A percentile compares a stretch with the other conserved stretches of the same genome.
Evolutionary conservation across 2,329 filamentous ascomycete species (phyloP).

Genomic region (Trichophyton simii): DNA sequence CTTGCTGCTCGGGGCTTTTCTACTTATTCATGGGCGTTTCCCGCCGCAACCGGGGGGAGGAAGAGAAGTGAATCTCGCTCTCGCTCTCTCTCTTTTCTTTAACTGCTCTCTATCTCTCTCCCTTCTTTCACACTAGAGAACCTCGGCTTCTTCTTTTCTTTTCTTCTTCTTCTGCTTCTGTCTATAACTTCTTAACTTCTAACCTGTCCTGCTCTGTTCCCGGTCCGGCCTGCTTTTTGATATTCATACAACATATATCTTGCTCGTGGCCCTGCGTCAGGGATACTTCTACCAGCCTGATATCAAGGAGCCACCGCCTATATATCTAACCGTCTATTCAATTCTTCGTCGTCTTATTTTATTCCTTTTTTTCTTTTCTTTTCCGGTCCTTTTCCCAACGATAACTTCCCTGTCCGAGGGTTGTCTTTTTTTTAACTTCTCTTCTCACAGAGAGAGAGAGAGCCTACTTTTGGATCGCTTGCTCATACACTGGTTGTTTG

Average conservation of each 20-base stretch:
- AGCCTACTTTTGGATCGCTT: conserved; percentile 3
- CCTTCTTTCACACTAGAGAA: background rate
- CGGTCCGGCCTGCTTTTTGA: background rate
- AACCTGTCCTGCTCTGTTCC: background rate
- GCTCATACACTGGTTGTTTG: conserved; percentile 3
- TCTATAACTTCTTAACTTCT: background rate
- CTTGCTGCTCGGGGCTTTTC: background rate
- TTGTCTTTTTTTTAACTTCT: background rate
- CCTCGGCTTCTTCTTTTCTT: background rate
- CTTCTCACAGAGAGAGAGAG: background rate
- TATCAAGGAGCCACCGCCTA: background rate
- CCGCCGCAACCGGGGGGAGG: background rate
- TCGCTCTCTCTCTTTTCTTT: background rate
- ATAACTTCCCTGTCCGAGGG: background rate
- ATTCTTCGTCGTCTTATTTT: no score
- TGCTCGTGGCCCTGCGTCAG: background rate
- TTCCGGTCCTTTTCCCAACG: background rate
- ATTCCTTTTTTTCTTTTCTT: no score
- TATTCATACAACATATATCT: background rate
- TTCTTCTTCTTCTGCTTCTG: background rate
- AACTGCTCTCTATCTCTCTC: background rate
- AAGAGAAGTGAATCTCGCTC: background rate
- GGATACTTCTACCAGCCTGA: background rate
- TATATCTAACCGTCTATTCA: no score
- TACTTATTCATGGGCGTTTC: background rate